Conservation (phyloP, 306 rosid genomes). For the Acacia confusa region DNA sequence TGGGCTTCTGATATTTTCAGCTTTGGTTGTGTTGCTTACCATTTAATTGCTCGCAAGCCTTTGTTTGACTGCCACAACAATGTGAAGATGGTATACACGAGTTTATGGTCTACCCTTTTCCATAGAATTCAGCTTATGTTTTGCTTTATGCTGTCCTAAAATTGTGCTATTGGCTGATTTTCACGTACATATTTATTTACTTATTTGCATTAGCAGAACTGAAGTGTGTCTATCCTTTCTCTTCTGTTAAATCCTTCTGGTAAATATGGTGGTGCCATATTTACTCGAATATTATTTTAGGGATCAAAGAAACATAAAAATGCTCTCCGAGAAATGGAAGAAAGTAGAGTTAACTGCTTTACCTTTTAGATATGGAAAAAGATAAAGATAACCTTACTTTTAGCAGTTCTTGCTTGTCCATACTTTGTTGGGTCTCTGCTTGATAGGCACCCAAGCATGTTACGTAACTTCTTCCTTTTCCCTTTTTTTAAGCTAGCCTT, state of each 20-base stretch:
- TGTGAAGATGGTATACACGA: slow-evolving; percentile 77
- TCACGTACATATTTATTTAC: not conserved
- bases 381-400: not conserved
- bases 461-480: no score
- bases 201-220: not conserved
- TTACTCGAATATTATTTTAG: not conserved
- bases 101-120: slow-evolving; percentile 25
- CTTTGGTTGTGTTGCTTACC: slow-evolving; percentile 94
- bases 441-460: no score
- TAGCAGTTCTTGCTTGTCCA: not conserved
- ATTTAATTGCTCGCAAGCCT: slow-evolving; percentile 82
- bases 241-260: slow-evolving; percentile 1
- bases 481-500: no score
- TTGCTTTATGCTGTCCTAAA: not conserved
- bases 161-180: not conserved
- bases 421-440: no score
- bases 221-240: not conserved
- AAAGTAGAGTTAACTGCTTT: not conserved
- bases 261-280: not conserved
- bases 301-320: not conserved
- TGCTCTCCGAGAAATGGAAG: not conserved
- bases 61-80: slow-evolving; percentile 91
- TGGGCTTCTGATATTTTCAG: slow-evolving; percentile 88
- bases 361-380: no score
- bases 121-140: slow-evolving; percentile 13